Conservation (phyloP, 805 yeast genomes). For the Wickerhamiella sorbophila region DNA sequence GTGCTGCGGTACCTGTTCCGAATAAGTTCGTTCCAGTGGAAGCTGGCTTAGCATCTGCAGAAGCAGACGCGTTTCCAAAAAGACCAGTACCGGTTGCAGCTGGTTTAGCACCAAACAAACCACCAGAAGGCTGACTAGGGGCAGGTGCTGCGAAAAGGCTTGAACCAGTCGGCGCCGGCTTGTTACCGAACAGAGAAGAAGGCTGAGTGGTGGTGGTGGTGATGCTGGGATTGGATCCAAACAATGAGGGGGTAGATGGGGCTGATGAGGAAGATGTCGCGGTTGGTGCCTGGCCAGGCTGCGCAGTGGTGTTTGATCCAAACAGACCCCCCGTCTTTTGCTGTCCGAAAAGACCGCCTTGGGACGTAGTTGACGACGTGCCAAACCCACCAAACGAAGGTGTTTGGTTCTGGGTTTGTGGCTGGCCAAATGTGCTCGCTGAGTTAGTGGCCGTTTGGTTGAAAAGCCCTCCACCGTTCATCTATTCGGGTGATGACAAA, state of each 20-base stretch:
- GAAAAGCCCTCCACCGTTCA: conserved; percentile 1
- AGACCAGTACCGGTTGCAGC: too few relatives aligned
- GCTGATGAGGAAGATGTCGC: not conserved
- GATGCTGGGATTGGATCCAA: conserved; percentile 10
- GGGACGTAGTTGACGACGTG: not conserved
- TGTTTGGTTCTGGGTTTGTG: conserved; percentile 16
- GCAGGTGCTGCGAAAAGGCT: not conserved
- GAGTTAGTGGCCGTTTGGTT: not conserved
- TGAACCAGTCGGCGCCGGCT: too few relatives aligned
- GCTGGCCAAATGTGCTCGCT: conserved; percentile 10
- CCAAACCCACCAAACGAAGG: conserved; percentile 4
- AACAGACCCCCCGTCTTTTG: conserved; percentile 16
- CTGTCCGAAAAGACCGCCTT: conserved; percentile 18
- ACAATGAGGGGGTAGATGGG: conserved; percentile 2
- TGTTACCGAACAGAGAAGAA: conserved; percentile 1
- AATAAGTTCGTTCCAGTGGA: too few relatives aligned
- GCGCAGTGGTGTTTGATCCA: conserved; percentile 8
- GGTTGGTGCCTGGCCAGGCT: conserved; percentile 1
- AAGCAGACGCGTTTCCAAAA: too few relatives aligned
- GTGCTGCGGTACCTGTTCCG: too few relatives aligned
- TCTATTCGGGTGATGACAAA: not conserved
- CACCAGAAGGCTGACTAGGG: conserved; percentile 16
- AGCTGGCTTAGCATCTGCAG: too few relatives aligned
- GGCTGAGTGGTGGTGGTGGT: not conserved
- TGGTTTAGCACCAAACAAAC: conserved; percentile 18